A percentile compares a stretch with the other conserved stretches of the same genome.
Conservation (phyloP, 345 rosid species). For the Aegle marmelos region DNA sequence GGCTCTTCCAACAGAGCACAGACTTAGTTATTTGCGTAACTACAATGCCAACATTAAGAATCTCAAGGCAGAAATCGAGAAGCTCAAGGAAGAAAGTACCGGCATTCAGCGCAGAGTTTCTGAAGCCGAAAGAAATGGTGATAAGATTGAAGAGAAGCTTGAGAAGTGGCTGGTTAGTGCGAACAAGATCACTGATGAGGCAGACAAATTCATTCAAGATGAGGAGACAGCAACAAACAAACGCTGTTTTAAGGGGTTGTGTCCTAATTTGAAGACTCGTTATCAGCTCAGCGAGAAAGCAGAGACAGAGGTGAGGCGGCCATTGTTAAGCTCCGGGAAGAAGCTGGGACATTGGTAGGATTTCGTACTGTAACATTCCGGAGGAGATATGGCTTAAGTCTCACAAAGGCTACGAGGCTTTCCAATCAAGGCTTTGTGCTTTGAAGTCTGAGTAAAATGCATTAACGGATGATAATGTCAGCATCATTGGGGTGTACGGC, state of each 20-base stretch:
- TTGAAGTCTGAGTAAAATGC: background rate
- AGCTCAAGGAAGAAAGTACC: background rate
- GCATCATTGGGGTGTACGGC: conserved; percentile 19
- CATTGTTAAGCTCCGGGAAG: background rate
- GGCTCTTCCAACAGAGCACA: background rate
- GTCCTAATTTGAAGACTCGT: background rate
- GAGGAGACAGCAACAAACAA: background rate
- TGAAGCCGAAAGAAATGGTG: background rate
- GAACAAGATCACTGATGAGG: background rate
- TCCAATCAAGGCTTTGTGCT: conserved; percentile 16
- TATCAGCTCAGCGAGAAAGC: conserved; percentile 16
- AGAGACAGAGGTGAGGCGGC: too few relatives aligned
- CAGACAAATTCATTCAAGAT: background rate
- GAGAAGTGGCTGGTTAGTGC: background rate
- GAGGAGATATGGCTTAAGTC: background rate
- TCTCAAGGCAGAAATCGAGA: background rate
- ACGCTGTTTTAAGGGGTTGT: conserved; percentile 5
- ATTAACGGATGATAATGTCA: background rate
- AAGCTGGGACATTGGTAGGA: too few relatives aligned
- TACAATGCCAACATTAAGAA: background rate
- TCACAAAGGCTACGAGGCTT: background rate
- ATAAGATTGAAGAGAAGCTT: conserved; percentile 1
- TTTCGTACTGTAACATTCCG: background rate
- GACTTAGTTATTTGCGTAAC: background rate
- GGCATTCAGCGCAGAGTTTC: background rate